Conservation (phyloP, 345 rosid species). For the Eucalyptus fibrosa region DNA sequence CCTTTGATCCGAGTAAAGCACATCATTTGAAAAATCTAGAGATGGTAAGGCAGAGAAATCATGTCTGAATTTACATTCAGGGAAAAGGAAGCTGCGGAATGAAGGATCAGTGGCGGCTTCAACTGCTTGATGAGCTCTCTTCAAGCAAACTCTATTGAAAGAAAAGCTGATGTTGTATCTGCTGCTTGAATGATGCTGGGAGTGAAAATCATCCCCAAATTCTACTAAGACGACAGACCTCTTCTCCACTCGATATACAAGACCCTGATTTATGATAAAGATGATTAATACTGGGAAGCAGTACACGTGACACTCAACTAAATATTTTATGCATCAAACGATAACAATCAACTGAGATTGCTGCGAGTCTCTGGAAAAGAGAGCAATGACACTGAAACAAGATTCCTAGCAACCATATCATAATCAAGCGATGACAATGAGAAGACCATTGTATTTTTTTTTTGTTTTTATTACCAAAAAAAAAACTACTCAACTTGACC, state of each 20-base stretch:
- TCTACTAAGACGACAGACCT: constrained; percentile 8
- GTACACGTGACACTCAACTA: background rate
- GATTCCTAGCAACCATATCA: background rate
- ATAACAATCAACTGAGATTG: background rate
- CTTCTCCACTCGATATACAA: constrained; percentile 4
- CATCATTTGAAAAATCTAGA: background rate
- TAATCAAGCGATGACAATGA: background rate
- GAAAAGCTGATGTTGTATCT: constrained; percentile 28
- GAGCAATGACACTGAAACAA: background rate
- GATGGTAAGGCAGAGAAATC: background rate
- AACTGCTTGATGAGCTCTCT: constrained; percentile 24
- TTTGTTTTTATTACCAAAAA: no score
- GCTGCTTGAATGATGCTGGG: constrained; percentile 1
- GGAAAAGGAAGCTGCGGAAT: constrained; percentile 11
- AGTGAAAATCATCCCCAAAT: constrained; percentile 14
- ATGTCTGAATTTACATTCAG: background rate
- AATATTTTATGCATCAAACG: background rate
- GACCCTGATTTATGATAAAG: background rate
- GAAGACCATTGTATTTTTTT: background rate
- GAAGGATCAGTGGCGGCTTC: constrained; percentile 11
- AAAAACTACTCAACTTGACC: background rate
- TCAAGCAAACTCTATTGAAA: constrained; percentile 25
- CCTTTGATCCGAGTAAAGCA: background rate
- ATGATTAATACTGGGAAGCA: background rate
- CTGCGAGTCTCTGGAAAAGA: background rate